Base-by-base conservation (phyloP, 2,329 filamentous ascomycete species). In the Neurospora sp. region DNA sequence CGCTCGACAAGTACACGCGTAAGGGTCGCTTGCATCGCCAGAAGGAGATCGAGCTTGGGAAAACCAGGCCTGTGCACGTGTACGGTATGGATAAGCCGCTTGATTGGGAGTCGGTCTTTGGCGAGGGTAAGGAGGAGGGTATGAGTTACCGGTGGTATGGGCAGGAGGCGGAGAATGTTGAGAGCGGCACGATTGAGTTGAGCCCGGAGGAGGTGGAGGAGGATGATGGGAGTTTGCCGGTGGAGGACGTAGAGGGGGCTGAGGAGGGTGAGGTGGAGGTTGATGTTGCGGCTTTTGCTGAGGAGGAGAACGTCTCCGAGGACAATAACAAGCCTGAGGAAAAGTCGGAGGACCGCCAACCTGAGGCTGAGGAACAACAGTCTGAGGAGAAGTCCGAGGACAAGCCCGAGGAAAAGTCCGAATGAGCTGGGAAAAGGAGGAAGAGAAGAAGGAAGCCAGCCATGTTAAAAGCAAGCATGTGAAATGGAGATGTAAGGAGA, bases 21-120 rank as follows among this genome's bases (percentile, higher is more conserved):
- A 77, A 82, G 68, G 93, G 93, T 8, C 84, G 86, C 62, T 71
- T 78, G 67, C 91, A 86, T 79, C 86, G 93, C 71, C 76, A 82
- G 69, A 71, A 80, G 72, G 82, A 90, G 77, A 85, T 89, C 69
- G 75, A 82, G 75, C 76, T 84, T 38, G 86, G 90, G 70, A 79
- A 82, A 70, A 76, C 79, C 66, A 76, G 79, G 28, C 84, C 84
- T 0, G 75, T 87, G 13, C 80, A 83, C 58, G 80, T 87, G 62
- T 80, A 86, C 28, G 85, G 85, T 74, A 73, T 78, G 38, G 74
- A 80, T n/a, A 73, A 76, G 42, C 76, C 78, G 17, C 72, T 80
- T 39, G 69, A 72, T 1, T 82, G 76, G 74, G 69, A 77, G 0
- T 78, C 80, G 9, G 79, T 81, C 2, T 83, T 83, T 71, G 72